These are phyloP conservation scores for Terfezia boudieri DNA, from an alignment of 495 filamentous ascomycete genomes.

Conservation along the genomic window DNA sequence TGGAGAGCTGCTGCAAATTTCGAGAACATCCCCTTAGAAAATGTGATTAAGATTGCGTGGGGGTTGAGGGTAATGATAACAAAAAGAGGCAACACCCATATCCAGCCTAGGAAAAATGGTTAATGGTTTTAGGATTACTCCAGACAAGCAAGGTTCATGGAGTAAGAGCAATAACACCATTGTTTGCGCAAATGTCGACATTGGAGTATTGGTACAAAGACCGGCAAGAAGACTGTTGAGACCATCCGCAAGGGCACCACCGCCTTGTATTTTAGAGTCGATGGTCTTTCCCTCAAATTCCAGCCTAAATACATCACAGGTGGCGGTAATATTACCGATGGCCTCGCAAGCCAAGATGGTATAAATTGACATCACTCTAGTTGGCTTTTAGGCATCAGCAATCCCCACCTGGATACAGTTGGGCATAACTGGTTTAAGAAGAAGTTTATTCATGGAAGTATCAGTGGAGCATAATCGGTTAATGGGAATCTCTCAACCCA, in stretches of 20 bases:
- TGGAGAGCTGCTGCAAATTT: conserved; percentile 85
- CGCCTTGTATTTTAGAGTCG: conserved; percentile 79
- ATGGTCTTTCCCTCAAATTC: conserved; percentile 60
- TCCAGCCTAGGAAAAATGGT: conserved; percentile 1
- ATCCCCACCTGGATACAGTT: background rate
- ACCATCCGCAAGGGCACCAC: conserved; percentile 68
- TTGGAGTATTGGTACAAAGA: conserved; percentile 64
- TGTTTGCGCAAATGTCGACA: conserved; percentile 66
- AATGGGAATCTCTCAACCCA: conserved; percentile 81
- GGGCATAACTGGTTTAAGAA: background rate
- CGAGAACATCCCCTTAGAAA: conserved; percentile 43
- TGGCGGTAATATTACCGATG: conserved; percentile 59
- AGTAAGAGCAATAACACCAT: conserved; percentile 75
- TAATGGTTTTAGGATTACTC: background rate
- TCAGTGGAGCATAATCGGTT: conserved; percentile 57
- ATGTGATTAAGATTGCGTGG: background rate
- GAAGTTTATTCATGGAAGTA: conserved; percentile 32
- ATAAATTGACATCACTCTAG: conserved; percentile 50
- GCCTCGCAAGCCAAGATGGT: conserved; percentile 76
- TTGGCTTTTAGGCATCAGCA: background rate
- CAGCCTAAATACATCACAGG: conserved; percentile 51
- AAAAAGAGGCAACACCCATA: conserved; percentile 42
- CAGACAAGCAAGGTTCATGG: background rate
- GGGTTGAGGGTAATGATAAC: conserved; percentile 31
- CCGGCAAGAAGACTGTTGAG: conserved; percentile 60